Evolutionary conservation across 2,329 filamentous ascomycete genomes (phyloP), one percentile per base, ranked within the genome.

Genomic region (Fusarium liriodendri): DNA sequence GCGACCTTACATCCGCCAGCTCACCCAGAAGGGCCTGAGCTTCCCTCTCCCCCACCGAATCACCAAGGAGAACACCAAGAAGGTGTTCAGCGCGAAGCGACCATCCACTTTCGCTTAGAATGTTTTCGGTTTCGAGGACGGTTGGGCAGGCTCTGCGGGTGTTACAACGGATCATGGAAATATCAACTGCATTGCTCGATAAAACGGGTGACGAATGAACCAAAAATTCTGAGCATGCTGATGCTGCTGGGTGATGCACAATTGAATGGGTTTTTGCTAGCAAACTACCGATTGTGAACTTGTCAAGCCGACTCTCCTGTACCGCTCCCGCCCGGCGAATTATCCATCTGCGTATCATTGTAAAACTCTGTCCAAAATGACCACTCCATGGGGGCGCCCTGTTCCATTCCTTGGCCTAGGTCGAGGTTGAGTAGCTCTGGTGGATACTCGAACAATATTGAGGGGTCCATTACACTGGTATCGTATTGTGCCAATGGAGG

Each of bases 1-100:
- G 90, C 95, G 97, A 86, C 96, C 97, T 79, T 99, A 99, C 93
- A 97, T 99, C 91, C 97, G 95, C 91, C 97, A 99, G 90, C 94
- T 99, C 86, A 88, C 97, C 85, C 88, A 90, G 87, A 98, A 98
- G 93, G 86, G 91, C 87, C 94, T 99, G 87, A 94, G 93, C 88
- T 99, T 99, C 94, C 97, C 97, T 85, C 94, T 99, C 80, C 97
- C 97, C 85, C 97, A 99, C 92, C 97, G 97, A 83, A 88, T 95
- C 84, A 90, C 92, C 89, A 95, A 95, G 89, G 89, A 90, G 87
- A 87, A 86, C 85, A 91, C 89, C 89, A 94, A 93, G 90, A 97
- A 97, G 92, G 85, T 98, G 85, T 99, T 97, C 90, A 91, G 93
- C 85, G 92, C 95, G 84, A 94, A 91, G 88, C 93, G 97, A 88